A percentile compares a stretch with the other conserved stretches of the same genome.
These are phyloP conservation scores for Kodamaea derodonti DNA, from an alignment of 1,139 yeast genomes.

Conservation along the genomic window DNA sequence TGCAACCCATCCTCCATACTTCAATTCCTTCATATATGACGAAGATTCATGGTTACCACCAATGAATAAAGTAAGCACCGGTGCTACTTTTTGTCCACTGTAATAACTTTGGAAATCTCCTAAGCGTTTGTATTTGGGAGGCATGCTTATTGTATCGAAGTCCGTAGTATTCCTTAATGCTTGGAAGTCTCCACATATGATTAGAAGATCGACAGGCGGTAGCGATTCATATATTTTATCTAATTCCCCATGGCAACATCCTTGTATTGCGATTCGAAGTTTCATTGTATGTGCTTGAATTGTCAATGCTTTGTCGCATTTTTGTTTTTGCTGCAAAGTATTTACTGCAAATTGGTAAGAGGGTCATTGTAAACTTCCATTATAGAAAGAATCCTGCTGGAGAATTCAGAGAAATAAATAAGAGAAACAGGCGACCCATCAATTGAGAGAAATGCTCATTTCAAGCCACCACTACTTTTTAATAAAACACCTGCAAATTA, in stretches of 20 bases:
- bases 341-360: too few species aligned
- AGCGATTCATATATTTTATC: conserved; percentile 49
- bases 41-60: conserved; percentile 98
- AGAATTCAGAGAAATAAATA: too few species aligned
- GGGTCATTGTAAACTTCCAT: too few species aligned
- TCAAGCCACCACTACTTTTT: too few species aligned
- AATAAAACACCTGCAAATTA: too few species aligned
- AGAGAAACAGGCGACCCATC: too few species aligned
- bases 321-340: too few species aligned
- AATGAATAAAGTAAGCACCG: conserved; percentile 72
- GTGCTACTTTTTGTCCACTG: conserved; percentile 57
- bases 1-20: conserved; percentile 93
- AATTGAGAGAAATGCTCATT: too few species aligned
- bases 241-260: conserved; percentile 91
- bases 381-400: too few species aligned
- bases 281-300: conserved; percentile 10
- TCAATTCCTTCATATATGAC: conserved; percentile 66
- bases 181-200: conserved; percentile 87
- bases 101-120: conserved; percentile 84
- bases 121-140: conserved; percentile 49
- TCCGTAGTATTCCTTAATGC: conserved; percentile 66
- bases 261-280: conserved; percentile 85
- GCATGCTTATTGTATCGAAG: conserved; percentile 59
- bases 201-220: conserved; percentile 53
- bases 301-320: too few species aligned